Conservation (phyloP, 2,329 filamentous ascomycete species). For the Aspergillus sojae region DNA sequence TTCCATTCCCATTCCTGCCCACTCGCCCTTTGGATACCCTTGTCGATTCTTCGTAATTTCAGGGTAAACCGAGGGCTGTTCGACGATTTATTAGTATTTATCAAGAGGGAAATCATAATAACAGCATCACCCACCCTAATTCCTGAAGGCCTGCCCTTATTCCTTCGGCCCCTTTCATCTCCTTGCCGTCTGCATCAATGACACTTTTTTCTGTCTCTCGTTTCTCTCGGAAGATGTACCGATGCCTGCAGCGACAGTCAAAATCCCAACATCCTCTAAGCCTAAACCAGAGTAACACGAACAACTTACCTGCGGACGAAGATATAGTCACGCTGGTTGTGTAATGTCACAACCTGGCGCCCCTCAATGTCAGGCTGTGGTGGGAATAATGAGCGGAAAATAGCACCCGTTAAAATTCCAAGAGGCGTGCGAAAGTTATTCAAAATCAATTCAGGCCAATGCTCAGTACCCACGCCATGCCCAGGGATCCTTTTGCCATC, state of each 20-base stretch:
- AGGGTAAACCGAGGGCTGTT: conserved; percentile 71
- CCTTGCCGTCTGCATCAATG: conserved; percentile 76
- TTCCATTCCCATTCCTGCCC: conserved; percentile 97
- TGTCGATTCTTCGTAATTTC: conserved; percentile 88
- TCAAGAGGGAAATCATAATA: not conserved
- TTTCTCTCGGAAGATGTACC: conserved; percentile 93
- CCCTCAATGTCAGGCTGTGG: conserved; percentile 80
- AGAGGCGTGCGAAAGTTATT: conserved; percentile 96
- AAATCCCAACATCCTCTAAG: not conserved
- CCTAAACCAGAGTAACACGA: not conserved
- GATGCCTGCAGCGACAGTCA: conserved; percentile 58
- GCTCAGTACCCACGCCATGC: conserved; percentile 85
- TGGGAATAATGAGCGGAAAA: conserved; percentile 81
- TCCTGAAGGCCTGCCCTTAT: conserved; percentile 89
- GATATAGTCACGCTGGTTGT: conserved; percentile 96
- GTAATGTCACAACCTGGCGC: conserved; percentile 85
- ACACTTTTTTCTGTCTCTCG: conserved; percentile 84
- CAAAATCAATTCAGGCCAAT: conserved; percentile 85
- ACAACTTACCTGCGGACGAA: conserved; percentile 67
- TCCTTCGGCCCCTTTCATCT: conserved; percentile 80
- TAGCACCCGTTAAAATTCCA: conserved; percentile 80
- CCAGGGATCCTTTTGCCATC: conserved; percentile 85
- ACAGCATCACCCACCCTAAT: conserved; percentile 56
- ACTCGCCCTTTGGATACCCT: conserved; percentile 75
- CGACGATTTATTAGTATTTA: not conserved